Percentiles rank a stretch among this genome's conserved stretches.
phyloP scores from a whole-genome alignment of 345 rosid species.

The Trapa incisa region DNA sequence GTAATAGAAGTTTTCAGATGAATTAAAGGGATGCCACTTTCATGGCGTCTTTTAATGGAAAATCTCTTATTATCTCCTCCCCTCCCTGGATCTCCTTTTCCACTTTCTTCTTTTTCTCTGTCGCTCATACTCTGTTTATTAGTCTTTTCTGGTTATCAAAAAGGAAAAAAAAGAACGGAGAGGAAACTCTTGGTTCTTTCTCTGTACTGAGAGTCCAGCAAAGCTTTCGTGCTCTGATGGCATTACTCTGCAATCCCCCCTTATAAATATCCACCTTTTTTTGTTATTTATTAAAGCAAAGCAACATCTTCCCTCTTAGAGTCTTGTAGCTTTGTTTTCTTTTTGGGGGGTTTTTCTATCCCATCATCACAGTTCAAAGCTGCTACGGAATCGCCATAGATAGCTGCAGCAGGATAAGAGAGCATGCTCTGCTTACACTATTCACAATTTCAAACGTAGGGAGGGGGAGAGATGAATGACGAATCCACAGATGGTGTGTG shows the following conservation, averaged over 20 bases:
- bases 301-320: not conserved
- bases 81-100: too few relatives aligned
- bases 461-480: slow-evolving; percentile 1
- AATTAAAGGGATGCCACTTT: too few relatives aligned
- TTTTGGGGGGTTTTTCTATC: not conserved
- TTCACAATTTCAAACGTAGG: slow-evolving; percentile 14
- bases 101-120: too few relatives aligned
- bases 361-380: slow-evolving; percentile 47
- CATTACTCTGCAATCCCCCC: slow-evolving; percentile 5
- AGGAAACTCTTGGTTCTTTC: slow-evolving; percentile 2
- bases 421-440: slow-evolving; percentile 40
- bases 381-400: slow-evolving; percentile 62
- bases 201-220: not conserved
- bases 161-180: not conserved
- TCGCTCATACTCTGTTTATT: too few relatives aligned
- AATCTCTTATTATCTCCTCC: too few relatives aligned
- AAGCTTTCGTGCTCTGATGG: slow-evolving; percentile 11
- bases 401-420: slow-evolving; percentile 51
- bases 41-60: too few relatives aligned
- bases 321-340: not conserved
- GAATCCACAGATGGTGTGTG: not conserved
- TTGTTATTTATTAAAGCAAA: not conserved
- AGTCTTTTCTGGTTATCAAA: too few relatives aligned
- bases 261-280: not conserved
- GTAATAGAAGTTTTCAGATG: too few relatives aligned